Percentiles rank a stretch among this genome's conserved stretches.
Evolutionary conservation across 2,329 filamentous ascomycete species (phyloP).

Genomic region (Sclerotinia glacialis): DNA sequence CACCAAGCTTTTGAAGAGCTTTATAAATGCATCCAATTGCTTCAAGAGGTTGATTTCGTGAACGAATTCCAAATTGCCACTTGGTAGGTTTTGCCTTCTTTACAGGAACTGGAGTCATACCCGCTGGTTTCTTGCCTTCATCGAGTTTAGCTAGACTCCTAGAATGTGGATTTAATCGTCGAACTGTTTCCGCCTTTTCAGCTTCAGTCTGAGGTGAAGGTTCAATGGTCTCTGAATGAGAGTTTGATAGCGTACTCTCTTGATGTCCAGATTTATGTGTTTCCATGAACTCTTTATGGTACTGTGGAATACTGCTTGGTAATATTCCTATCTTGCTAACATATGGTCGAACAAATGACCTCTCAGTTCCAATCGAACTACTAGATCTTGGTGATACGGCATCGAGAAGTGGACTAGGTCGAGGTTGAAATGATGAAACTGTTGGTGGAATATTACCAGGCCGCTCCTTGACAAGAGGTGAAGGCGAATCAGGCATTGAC

Average conservation of each 20-base stretch:
- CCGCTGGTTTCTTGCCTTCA: conserved; percentile 58
- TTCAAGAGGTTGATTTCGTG: conserved; percentile 89
- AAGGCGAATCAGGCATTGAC: conserved; percentile 7
- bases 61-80: conserved; percentile 98
- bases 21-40: conserved; percentile 95
- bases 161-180: conserved; percentile 81
- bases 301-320: conserved; percentile 84
- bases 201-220: conserved; percentile 54
- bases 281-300: conserved; percentile 88
- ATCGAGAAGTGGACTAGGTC: conserved; percentile 34
- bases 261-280: conserved; percentile 57
- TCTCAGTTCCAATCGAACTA: conserved; percentile 38
- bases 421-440: conserved; percentile 21
- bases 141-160: conserved; percentile 68
- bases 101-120: conserved; percentile 60
- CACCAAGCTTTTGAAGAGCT: conserved; percentile 81
- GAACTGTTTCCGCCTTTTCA: conserved; percentile 77
- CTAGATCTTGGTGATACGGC: conserved; percentile 38
- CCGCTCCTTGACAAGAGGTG: conserved; percentile 12
- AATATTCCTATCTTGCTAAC: conserved; percentile 87
- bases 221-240: conserved; percentile 43
- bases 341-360: conserved; percentile 36
- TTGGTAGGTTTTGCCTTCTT: conserved; percentile 79
- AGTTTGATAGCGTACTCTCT: conserved; percentile 40
- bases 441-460: conserved; percentile 15